These are phyloP conservation scores for Verticillium albo-atrum DNA, from an alignment of 2,329 filamentous ascomycete species.

Conservation along the genomic window DNA sequence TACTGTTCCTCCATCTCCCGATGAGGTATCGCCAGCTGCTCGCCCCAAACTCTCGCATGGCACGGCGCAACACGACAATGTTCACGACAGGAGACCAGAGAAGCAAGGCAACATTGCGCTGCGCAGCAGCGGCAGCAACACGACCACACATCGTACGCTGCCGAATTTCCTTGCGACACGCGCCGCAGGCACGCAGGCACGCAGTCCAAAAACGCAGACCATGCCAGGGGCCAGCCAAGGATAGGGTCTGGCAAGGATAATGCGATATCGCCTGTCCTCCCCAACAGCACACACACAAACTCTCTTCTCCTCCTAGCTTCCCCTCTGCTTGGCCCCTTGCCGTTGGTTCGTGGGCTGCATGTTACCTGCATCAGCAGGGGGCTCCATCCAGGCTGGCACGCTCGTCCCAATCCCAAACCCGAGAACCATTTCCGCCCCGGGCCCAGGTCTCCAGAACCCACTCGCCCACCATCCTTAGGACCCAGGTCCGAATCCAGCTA, in stretches of 20 bases:
- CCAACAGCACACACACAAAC: no score
- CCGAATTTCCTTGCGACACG: neutral
- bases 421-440: neutral
- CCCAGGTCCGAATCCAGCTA: slow-evolving; percentile 7
- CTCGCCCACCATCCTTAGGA: neutral
- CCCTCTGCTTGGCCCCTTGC: neutral
- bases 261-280: neutral
- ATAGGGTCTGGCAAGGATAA: neutral
- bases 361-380: neutral
- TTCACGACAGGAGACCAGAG: neutral
- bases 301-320: neutral
- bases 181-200: no score
- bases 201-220: neutral
- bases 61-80: neutral
- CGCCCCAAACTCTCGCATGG: neutral
- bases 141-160: neutral
- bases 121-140: neutral
- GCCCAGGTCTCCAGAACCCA: neutral
- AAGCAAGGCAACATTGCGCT: no score
- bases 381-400: neutral
- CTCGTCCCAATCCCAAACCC: neutral
- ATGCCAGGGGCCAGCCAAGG: neutral
- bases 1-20: neutral
- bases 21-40: neutral
- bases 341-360: neutral